Evolutionary conservation across 2,329 filamentous ascomycete species (phyloP).

Genomic region (Knoxdaviesia proteae): DNA sequence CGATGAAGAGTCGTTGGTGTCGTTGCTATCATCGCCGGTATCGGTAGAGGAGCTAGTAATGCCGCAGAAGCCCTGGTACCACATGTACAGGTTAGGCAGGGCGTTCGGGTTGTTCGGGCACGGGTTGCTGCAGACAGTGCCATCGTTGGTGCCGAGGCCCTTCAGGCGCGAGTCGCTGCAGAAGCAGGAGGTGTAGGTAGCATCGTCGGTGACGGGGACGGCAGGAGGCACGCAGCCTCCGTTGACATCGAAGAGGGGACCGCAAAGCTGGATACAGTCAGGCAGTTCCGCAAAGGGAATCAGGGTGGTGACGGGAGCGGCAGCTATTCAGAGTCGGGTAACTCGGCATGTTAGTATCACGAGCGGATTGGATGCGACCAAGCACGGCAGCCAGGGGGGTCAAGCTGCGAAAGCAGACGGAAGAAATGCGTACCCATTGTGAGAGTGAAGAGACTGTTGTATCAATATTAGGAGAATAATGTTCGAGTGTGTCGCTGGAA

Average conservation of each 20-base stretch:
- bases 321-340: background rate
- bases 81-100: constrained; percentile 38
- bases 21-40: constrained; percentile 4
- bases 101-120: constrained; percentile 24
- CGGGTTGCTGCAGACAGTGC: constrained; percentile 38
- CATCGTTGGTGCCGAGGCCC: constrained; percentile 31
- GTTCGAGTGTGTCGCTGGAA: background rate
- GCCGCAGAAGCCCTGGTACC: constrained; percentile 49
- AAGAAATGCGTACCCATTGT: background rate
- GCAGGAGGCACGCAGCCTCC: constrained; percentile 45
- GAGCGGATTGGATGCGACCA: background rate
- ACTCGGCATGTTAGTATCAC: background rate
- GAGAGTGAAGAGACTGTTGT: background rate
- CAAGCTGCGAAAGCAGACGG: background rate
- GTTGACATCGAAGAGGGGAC: constrained; percentile 47
- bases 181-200: constrained; percentile 49
- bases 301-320: constrained; percentile 22
- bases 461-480: background rate
- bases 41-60: constrained; percentile 12
- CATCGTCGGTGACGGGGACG: constrained; percentile 22
- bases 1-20: constrained; percentile 2
- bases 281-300: constrained; percentile 39
- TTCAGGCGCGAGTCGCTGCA: constrained; percentile 42
- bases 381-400: background rate
- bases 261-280: constrained; percentile 37